These are phyloP conservation scores for Candida sphagnicola DNA, from an alignment of 805 yeast genomes.

Conservation along the genomic window DNA sequence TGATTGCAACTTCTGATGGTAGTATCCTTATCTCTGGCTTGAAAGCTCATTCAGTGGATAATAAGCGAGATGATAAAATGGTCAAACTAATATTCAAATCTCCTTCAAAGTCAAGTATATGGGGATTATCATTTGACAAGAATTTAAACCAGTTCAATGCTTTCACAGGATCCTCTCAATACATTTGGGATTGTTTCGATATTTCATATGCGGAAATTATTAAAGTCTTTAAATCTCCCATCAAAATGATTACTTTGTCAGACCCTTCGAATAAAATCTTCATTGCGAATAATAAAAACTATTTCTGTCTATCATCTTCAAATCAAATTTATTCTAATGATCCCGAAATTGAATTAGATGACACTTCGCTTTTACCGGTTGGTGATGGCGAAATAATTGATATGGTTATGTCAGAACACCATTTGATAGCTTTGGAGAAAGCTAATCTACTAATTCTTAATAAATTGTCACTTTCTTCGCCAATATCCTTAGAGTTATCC, in stretches of 20 bases:
- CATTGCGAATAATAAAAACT: slow-evolving; percentile 12
- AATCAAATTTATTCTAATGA: slow-evolving; percentile 27
- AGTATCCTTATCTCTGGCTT: slow-evolving; percentile 21
- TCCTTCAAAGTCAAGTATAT: slow-evolving; percentile 6
- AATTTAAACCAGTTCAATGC: slow-evolving; percentile 21
- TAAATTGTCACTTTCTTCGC: slow-evolving; percentile 19
- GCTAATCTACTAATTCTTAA: slow-evolving; percentile 21
- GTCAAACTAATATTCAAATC: slow-evolving; percentile 23
- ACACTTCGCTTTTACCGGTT: slow-evolving; percentile 11
- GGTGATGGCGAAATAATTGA: slow-evolving; percentile 8
- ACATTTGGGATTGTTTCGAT: slow-evolving; percentile 34
- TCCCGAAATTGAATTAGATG: slow-evolving; percentile 20
- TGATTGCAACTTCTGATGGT: slow-evolving; percentile 28
- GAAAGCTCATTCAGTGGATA: slow-evolving; percentile 25
- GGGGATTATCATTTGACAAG: slow-evolving; percentile 17
- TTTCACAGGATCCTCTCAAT: slow-evolving; percentile 13
- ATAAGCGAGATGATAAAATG: slow-evolving; percentile 34
- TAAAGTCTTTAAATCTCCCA: slow-evolving; percentile 24
- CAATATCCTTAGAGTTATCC: slow-evolving; percentile 5
- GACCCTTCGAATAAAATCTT: slow-evolving; percentile 8
- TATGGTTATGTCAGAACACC: slow-evolving; percentile 27
- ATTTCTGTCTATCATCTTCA: slow-evolving; percentile 10
- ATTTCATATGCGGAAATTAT: slow-evolving; percentile 22
- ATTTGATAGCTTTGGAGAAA: slow-evolving; percentile 19
- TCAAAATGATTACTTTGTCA: slow-evolving; percentile 5